These are phyloP conservation scores for Aaosphaeria arxii DNA, from an alignment of 2,329 filamentous ascomycete species.

Conservation along the genomic window DNA sequence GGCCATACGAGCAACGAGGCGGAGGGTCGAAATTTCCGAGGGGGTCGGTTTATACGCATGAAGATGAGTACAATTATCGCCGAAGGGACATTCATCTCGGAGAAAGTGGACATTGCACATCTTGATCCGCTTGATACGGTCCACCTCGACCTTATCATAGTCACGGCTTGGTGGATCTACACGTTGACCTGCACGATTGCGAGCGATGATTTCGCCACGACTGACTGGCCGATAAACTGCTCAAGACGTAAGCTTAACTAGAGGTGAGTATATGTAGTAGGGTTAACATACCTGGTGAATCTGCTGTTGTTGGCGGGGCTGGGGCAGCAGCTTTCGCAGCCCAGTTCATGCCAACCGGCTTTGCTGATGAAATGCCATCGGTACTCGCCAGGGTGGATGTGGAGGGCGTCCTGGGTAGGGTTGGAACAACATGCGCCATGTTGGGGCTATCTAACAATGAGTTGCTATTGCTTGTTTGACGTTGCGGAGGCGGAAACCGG, in stretches of 20 bases:
- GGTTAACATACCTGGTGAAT: background rate
- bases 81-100: conserved; percentile 56
- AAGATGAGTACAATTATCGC: conserved; percentile 54
- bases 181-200: conserved; percentile 59
- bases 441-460: too few species aligned
- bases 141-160: conserved; percentile 55
- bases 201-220: conserved; percentile 44
- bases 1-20: conserved; percentile 60
- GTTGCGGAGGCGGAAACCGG: conserved; percentile 21
- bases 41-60: conserved; percentile 53
- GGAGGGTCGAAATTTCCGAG: conserved; percentile 53
- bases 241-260: background rate
- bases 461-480: conserved; percentile 14
- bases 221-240: conserved; percentile 20
- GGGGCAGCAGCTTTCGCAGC: conserved; percentile 33
- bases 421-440: too few species aligned
- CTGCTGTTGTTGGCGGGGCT: conserved; percentile 24
- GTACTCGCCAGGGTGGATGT: too few species aligned
- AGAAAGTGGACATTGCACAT: conserved; percentile 62
- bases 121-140: conserved; percentile 60
- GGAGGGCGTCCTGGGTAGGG: too few species aligned
- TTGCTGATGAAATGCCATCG: too few species aligned
- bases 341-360: conserved; percentile 10
- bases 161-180: conserved; percentile 52
- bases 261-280: too few species aligned